Evolutionary conservation across 345 rosid genomes (phyloP).

Genomic region (Carallia brachiata): DNA sequence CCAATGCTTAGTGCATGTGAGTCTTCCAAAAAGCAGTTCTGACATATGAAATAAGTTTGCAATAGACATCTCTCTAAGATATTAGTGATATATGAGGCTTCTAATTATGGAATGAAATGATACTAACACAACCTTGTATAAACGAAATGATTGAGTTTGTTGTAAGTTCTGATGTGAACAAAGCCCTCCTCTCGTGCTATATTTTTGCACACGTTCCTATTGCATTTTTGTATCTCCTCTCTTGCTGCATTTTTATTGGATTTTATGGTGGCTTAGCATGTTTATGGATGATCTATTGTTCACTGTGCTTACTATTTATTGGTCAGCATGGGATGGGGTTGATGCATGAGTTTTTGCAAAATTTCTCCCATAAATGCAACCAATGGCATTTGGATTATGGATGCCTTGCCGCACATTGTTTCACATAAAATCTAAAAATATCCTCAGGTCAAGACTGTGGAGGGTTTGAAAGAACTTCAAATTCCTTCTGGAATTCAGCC

Average conservation of each 20-base stretch:
- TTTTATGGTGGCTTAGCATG: background rate
- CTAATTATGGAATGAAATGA: no score
- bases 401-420: background rate
- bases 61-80: no score
- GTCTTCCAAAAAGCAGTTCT: no score
- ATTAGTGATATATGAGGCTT: no score
- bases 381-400: background rate
- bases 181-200: background rate
- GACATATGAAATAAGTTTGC: no score
- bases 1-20: no score
- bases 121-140: no score
- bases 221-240: background rate
- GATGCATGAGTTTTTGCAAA: background rate
- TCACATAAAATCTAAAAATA: constrained; percentile 12
- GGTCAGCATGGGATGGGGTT: background rate
- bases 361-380: background rate
- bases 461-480: constrained; percentile 65
- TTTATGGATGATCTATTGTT: background rate
- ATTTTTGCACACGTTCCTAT: background rate
- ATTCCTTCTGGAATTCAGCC: constrained; percentile 87
- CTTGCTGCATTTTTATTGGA: background rate
- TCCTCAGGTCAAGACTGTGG: constrained; percentile 84
- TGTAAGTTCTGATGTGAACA: background rate
- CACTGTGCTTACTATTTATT: background rate
- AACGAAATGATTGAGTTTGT: background rate